Evolutionary conservation across 1,284 basidiomycete species (phyloP).

Genomic region (Amylostereum areolatum): DNA sequence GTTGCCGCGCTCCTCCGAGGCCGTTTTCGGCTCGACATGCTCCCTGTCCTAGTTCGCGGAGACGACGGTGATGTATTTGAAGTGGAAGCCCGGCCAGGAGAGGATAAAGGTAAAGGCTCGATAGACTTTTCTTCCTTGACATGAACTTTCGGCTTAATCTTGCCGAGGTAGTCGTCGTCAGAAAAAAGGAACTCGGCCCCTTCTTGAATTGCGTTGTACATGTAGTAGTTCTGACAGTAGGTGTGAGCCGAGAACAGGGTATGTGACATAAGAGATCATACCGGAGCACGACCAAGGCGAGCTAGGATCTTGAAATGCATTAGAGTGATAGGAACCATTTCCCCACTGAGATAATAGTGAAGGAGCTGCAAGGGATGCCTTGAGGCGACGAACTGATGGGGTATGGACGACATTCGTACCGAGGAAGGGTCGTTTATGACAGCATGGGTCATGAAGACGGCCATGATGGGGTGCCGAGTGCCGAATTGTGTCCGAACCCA

Average conservation of each 20-base stretch:
- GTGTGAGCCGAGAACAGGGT: not conserved
- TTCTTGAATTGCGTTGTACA: constrained; percentile 54
- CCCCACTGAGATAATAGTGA: constrained; percentile 33
- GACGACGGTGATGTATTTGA: constrained; percentile 3
- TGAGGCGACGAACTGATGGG: not conserved
- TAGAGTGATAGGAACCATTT: constrained; percentile 56
- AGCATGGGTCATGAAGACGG: constrained; percentile 66
- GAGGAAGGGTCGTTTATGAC: constrained; percentile 54
- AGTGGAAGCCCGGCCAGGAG: constrained; percentile 1
- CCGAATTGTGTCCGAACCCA: constrained; percentile 57
- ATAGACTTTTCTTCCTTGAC: constrained; percentile 34
- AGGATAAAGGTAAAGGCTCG: constrained; percentile 4
- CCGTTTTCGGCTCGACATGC: constrained; percentile 34
- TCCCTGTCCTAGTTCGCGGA: constrained; percentile 1
- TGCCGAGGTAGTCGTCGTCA: constrained; percentile 57
- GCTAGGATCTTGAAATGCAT: constrained; percentile 71
- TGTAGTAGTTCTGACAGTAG: constrained; percentile 34
- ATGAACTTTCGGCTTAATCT: constrained; percentile 20
- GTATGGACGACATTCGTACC: constrained; percentile 30
- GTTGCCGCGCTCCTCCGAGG: constrained; percentile 51
- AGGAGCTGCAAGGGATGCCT: constrained; percentile 33
- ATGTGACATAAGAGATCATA: constrained; percentile 27
- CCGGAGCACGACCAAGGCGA: constrained; percentile 49
- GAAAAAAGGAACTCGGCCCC: constrained; percentile 62
- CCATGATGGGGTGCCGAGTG: constrained; percentile 46